Conservation (phyloP, 371 early-diverging fungal genomes). For the Saksenaea oblongispora region DNA sequence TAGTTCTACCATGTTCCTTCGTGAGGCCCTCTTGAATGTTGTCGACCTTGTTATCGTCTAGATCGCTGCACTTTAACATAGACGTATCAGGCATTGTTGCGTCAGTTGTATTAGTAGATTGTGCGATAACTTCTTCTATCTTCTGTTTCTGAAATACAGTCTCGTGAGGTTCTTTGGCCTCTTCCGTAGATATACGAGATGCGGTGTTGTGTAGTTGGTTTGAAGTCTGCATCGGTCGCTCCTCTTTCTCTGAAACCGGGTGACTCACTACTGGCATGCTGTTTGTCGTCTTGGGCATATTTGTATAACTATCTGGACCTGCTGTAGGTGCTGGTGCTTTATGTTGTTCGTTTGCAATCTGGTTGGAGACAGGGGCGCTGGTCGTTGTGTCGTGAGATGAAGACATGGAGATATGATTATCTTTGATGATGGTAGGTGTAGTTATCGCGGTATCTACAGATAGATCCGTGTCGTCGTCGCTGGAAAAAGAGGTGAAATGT, state of each 20-base stretch:
- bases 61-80: background rate
- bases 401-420: constrained; percentile 5
- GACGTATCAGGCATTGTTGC: too few species aligned
- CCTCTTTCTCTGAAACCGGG: too few species aligned
- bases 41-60: background rate
- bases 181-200: too few species aligned
- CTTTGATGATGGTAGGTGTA: constrained; percentile 9
- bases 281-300: background rate
- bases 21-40: background rate
- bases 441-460: constrained; percentile 36
- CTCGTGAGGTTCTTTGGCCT: too few species aligned
- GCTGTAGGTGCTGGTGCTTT: background rate
- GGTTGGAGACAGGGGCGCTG: constrained; percentile 13
- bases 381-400: background rate
- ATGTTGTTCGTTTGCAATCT: background rate
- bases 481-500: constrained; percentile 2
- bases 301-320: background rate
- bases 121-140: too few species aligned
- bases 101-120: too few species aligned
- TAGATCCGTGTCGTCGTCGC: constrained; percentile 21
- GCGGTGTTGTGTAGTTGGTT: too few species aligned
- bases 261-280: background rate
- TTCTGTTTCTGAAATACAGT: too few species aligned
- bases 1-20: background rate
- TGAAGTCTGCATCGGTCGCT: too few species aligned